Percentiles rank a stretch among this genome's conserved stretches.
Evolutionary conservation across 1,284 basidiomycete genomes (phyloP).

Genomic region (Kwoniella shivajii): DNA sequence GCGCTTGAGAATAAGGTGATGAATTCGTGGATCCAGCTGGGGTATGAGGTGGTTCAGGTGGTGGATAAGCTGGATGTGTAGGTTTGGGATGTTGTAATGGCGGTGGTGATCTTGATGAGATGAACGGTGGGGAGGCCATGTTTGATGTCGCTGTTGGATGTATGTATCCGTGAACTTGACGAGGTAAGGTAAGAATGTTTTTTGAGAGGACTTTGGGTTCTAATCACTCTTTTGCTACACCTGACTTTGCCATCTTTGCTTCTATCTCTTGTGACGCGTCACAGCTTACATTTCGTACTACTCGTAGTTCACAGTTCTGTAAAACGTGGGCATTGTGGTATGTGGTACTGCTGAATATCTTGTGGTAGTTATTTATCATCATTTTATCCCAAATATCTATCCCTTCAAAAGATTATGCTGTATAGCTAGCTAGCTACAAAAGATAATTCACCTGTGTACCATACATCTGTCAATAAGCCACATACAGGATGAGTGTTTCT

Average conservation of each 20-base stretch:
- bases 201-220: background rate
- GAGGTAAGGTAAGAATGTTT: background rate
- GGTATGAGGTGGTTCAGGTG: conserved; percentile 82
- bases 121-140: conserved; percentile 47
- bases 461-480: background rate
- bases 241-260: no score
- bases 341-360: conserved; percentile 4
- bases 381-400: conserved; percentile 10
- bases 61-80: conserved; percentile 78
- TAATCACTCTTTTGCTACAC: no score
- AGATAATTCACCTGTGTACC: background rate
- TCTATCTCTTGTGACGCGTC: conserved; percentile 9
- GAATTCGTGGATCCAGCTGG: conserved; percentile 56
- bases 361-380: background rate
- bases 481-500: background rate
- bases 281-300: background rate
- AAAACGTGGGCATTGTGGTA: background rate
- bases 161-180: background rate
- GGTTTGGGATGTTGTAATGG: conserved; percentile 86
- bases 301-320: no score
- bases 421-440: background rate
- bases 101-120: conserved; percentile 66
- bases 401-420: conserved; percentile 2
- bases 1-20: conserved; percentile 47
- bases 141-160: background rate